Conservation (phyloP, 495 filamentous ascomycete species). For the Penicillium angulare region DNA sequence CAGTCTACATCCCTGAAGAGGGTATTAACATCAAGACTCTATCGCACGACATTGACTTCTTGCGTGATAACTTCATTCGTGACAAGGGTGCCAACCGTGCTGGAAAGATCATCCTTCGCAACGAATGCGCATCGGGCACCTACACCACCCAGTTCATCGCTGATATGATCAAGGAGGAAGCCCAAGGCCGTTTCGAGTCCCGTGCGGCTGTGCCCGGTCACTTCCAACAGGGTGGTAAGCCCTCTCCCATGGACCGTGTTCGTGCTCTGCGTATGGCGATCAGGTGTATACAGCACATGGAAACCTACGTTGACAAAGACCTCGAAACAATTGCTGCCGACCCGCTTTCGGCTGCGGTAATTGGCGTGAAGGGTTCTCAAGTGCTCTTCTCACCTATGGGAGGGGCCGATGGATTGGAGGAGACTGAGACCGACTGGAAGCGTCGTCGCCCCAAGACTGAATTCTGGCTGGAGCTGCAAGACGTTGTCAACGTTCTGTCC, state of each 20-base stretch:
- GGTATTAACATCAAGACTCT: constrained; percentile 94
- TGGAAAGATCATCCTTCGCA: constrained; percentile 90
- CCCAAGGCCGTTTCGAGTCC: constrained; percentile 89
- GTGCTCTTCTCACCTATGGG: constrained; percentile 83
- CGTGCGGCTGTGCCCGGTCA: constrained; percentile 91
- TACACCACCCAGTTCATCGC: constrained; percentile 93
- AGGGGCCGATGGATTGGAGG: constrained; percentile 62
- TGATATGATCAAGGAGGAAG: constrained; percentile 92
- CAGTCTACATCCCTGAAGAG: constrained; percentile 97
- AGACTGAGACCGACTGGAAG: constrained; percentile 88
- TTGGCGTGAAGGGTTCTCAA: constrained; percentile 86
- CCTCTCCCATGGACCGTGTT: constrained; percentile 93
- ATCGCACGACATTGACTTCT: constrained; percentile 82
- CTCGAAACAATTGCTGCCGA: constrained; percentile 68
- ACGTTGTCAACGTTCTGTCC: constrained; percentile 79
- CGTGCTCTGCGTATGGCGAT: constrained; percentile 90
- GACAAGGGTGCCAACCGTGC: constrained; percentile 90
- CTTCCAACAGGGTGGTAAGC: constrained; percentile 93
- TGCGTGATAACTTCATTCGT: constrained; percentile 78
- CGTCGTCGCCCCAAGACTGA: constrained; percentile 80
- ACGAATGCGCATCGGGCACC: constrained; percentile 85
- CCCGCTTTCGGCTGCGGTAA: constrained; percentile 70
- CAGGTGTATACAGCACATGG: constrained; percentile 85
- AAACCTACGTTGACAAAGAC: constrained; percentile 66
- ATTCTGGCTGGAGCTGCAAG: constrained; percentile 81